A percentile compares a stretch with the other conserved stretches of the same genome.
Conservation (phyloP, 1,284 basidiomycete genomes). For the Irpex rosettiformis region DNA sequence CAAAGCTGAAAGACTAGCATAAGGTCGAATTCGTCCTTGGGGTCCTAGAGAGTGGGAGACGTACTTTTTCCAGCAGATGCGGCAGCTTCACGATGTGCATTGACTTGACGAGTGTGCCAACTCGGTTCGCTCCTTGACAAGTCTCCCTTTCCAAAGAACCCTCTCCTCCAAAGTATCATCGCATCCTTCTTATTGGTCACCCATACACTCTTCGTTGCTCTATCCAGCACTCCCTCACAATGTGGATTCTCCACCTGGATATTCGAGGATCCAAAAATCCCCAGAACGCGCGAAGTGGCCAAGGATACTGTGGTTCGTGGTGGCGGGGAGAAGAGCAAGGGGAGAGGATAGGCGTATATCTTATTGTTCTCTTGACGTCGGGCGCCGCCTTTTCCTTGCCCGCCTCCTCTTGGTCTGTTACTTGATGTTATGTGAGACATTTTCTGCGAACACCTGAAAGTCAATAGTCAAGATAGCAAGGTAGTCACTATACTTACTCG, state of each 20-base stretch:
- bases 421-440: slow-evolving; percentile 47
- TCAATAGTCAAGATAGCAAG: not conserved
- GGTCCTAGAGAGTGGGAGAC: slow-evolving; percentile 16
- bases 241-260: slow-evolving; percentile 54
- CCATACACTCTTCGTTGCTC: slow-evolving; percentile 78
- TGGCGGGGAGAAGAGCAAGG: slow-evolving; percentile 51
- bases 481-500: too few relatives aligned
- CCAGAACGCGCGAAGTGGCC: slow-evolving; percentile 41
- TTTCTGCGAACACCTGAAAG: not conserved
- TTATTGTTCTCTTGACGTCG: slow-evolving; percentile 59
- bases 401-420: slow-evolving; percentile 30
- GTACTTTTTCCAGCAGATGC: slow-evolving; percentile 49
- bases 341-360: slow-evolving; percentile 64
- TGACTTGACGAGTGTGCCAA: slow-evolving; percentile 80
- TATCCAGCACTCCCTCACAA: slow-evolving; percentile 71
- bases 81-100: slow-evolving; percentile 43
- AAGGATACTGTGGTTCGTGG: slow-evolving; percentile 32
- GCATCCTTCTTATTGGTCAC: slow-evolving; percentile 60
- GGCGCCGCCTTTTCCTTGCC: slow-evolving; percentile 43
- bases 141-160: slow-evolving; percentile 97
- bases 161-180: slow-evolving; percentile 78
- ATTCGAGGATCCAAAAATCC: slow-evolving; percentile 49
- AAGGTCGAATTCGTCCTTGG: slow-evolving; percentile 5
- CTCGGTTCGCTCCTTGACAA: slow-evolving; percentile 92
- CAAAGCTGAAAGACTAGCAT: slow-evolving; percentile 51